Conservation (phyloP, 768 basidiomycete genomes). For the Trametes punicea region DNA sequence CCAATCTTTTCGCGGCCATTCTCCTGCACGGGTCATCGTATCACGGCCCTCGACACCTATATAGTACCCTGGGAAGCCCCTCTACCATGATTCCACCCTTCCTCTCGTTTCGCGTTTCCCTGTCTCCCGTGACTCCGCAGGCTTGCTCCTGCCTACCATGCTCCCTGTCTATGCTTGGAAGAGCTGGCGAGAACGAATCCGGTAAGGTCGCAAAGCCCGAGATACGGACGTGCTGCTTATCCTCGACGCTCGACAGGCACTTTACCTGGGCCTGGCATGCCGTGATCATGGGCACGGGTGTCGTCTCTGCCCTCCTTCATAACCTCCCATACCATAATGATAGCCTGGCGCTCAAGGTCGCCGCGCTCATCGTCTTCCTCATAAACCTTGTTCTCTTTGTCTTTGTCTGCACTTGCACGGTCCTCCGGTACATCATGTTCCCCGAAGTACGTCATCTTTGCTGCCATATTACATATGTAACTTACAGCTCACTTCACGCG, state of each 20-base stretch:
- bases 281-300: constrained; percentile 47
- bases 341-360: constrained; percentile 31
- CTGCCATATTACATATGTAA: not conserved
- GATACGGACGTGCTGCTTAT: not conserved
- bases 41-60: not conserved
- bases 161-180: constrained; percentile 29
- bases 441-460: constrained; percentile 22
- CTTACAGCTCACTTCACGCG: not conserved
- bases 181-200: constrained; percentile 36
- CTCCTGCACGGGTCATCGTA: not conserved
- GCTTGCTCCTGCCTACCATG: constrained; percentile 4
- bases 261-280: constrained; percentile 49
- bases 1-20: constrained; percentile 5
- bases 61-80: not conserved
- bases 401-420: constrained; percentile 27
- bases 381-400: constrained; percentile 41
- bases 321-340: constrained; percentile 41
- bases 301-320: constrained; percentile 38
- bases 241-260: constrained; percentile 29
- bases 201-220: constrained; percentile 22
- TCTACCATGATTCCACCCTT: not conserved
- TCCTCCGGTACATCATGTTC: constrained; percentile 34
- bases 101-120: not conserved
- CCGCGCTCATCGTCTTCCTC: constrained; percentile 38
- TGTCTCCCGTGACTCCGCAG: not conserved